Base-by-base conservation (phyloP, 2,329 filamentous ascomycete genomes). In the Aspergillus sp. region DNA sequence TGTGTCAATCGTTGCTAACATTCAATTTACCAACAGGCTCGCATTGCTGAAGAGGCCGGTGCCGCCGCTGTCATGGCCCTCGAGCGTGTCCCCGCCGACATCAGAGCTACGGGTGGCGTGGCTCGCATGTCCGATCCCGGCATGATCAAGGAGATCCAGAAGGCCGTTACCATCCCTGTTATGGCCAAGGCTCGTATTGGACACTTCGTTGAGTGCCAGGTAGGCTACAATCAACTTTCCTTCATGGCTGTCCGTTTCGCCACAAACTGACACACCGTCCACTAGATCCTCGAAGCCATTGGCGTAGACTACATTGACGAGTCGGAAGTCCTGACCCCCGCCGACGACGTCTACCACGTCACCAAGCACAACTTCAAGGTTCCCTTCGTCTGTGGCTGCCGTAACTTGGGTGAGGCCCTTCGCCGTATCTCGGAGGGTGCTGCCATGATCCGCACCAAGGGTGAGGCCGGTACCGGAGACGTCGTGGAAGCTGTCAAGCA, bases 101-200 rank as follows among this genome's bases (percentile, higher is more conserved):
- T 99, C 77, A 88, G 95, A 70, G 88, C 84, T 63, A 85, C 96
- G 76, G 95, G 95, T 69, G 95, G 95, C 73, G 95, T 99, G 21
- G 92, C 92, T 11, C 90, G 95, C 78, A 99, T 99, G 95, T 95
- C 90, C 2, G 94, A 98, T 81, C 95, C 95, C 2, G 82, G 85
- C 70, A 91, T 97, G 86, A 98, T 98, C 84, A 90, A 90, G 80
- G 91, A 93, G 78, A 98, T 99, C 76, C 96, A 97, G 87, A 87
- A 84, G 3, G 88, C 92, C 42, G 95, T 98, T 50, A 98, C 94
- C 57, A 97, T 98, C 71, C 95, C 95, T 70, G 95, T 99, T 78
- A 98, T 99, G 95, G 95, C 95, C 65, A 99, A 99, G 82, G 94
- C 94, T 23, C 87, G 95, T 74, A 99, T 98, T 75, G 95, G 95